Evolutionary conservation across 1,284 basidiomycete species (phyloP).

Genomic region (Naganishia sp.): DNA sequence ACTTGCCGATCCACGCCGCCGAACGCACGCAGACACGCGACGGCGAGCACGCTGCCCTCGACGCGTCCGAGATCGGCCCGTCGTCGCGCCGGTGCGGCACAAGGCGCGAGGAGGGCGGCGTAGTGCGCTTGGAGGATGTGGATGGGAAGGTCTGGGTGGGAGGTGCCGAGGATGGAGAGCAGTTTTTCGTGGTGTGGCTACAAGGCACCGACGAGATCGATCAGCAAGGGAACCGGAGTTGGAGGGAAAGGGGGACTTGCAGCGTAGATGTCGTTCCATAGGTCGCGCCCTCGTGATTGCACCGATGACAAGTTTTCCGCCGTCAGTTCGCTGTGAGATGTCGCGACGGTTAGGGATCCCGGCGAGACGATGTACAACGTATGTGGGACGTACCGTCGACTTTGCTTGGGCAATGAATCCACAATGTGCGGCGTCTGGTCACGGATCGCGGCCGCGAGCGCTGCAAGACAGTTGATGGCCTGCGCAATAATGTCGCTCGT

Average conservation of each 20-base stretch:
- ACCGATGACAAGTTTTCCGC: slow-evolving; percentile 68
- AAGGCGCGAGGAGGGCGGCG: slow-evolving; percentile 79
- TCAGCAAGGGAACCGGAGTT: too few species aligned
- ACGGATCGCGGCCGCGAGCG: slow-evolving; percentile 25
- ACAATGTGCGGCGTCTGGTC: slow-evolving; percentile 3
- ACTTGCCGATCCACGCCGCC: slow-evolving; percentile 87
- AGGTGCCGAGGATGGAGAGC: slow-evolving; percentile 77
- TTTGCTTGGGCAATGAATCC: slow-evolving; percentile 9
- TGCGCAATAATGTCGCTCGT: slow-evolving; percentile 28
- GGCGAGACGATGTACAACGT: neutral
- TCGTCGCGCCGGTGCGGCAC: slow-evolving; percentile 53
- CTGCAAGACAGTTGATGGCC: slow-evolving; percentile 32
- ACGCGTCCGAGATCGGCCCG: slow-evolving; percentile 69
- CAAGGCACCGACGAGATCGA: neutral
- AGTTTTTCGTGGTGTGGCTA: slow-evolving; percentile 84
- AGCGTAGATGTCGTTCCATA: slow-evolving; percentile 89
- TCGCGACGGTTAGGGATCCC: neutral
- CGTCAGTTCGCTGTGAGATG: slow-evolving; percentile 60
- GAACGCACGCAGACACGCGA: slow-evolving; percentile 86
- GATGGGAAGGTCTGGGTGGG: slow-evolving; percentile 64
- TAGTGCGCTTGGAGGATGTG: slow-evolving; percentile 91
- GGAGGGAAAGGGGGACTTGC: slow-evolving; percentile 3
- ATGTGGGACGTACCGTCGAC: slow-evolving; percentile 5
- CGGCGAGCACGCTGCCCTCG: slow-evolving; percentile 82
- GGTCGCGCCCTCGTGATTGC: slow-evolving; percentile 63